Conservation (phyloP, 2,329 filamentous ascomycete genomes). For the Trichoderma sp. region DNA sequence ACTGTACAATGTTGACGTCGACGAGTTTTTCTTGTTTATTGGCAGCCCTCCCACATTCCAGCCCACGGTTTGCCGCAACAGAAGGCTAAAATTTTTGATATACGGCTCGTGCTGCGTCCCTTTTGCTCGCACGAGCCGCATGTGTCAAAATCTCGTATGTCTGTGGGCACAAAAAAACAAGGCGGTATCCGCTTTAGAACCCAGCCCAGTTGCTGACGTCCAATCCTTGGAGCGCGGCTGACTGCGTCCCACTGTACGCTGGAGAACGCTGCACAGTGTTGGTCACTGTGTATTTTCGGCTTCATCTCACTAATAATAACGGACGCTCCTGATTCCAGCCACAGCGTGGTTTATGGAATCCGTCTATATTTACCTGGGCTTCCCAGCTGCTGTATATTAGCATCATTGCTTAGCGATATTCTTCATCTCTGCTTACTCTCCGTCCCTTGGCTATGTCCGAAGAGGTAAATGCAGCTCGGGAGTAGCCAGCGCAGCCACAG, state of each 20-base stretch:
- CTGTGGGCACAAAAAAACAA: constrained; percentile 7
- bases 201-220: constrained; percentile 21
- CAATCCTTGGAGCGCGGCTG: constrained; percentile 22
- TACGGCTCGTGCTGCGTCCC: not conserved
- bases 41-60: constrained; percentile 1
- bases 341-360: not conserved
- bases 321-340: constrained; percentile 12
- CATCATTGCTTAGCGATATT: constrained; percentile 1
- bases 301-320: not conserved
- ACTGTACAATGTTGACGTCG: not conserved
- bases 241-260: constrained; percentile 18
- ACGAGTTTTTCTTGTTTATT: not conserved
- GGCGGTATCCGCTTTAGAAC: constrained; percentile 19
- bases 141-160: constrained; percentile 15
- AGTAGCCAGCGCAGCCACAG: constrained; percentile 14
- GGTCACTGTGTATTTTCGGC: not conserved
- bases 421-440: not conserved
- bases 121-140: not conserved
- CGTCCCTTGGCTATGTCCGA: not conserved
- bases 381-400: not conserved
- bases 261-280: not conserved
- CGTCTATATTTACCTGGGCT: not conserved
- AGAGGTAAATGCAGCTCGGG: not conserved
- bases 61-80: not conserved
- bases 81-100: not conserved